Evolutionary conservation across 495 filamentous ascomycete genomes (phyloP).

Genomic region (Penicillium robsamsonii): DNA sequence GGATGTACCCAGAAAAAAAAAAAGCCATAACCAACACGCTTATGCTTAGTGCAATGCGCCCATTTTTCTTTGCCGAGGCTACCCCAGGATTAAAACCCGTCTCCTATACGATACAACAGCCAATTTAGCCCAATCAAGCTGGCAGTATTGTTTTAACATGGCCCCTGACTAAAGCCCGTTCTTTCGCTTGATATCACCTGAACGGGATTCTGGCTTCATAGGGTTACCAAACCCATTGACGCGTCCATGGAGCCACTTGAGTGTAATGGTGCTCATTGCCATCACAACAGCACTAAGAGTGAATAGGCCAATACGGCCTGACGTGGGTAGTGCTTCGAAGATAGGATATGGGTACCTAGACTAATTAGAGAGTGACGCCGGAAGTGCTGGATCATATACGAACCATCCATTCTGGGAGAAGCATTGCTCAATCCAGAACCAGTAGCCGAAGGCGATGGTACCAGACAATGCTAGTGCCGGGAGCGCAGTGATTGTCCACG

Average conservation of each 20-base stretch:
- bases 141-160: not conserved
- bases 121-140: not conserved
- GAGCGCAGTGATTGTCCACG: constrained; percentile 67
- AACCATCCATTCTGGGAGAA: constrained; percentile 72
- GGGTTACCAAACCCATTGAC: constrained; percentile 61
- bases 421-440: constrained; percentile 85
- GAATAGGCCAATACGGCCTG: constrained; percentile 67
- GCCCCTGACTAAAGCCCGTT: constrained; percentile 20
- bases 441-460: constrained; percentile 70
- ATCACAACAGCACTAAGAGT: constrained; percentile 65
- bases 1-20: not conserved
- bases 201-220: constrained; percentile 24
- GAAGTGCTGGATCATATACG: constrained; percentile 17
- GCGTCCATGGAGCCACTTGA: constrained; percentile 66
- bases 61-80: not conserved
- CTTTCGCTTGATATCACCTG: constrained; percentile 34
- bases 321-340: constrained; percentile 60
- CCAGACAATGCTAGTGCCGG: constrained; percentile 62
- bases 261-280: constrained; percentile 61
- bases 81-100: not conserved
- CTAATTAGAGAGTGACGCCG: constrained; percentile 23
- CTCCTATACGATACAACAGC: not conserved
- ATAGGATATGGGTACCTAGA: constrained; percentile 84
- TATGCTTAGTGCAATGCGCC: not conserved
- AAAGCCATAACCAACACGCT: not conserved